Evolutionary conservation across 192 early-diverging fungal species (phyloP), one percentile per base, ranked within the genome.

Genomic region (Backusella mclennaniae): DNA sequence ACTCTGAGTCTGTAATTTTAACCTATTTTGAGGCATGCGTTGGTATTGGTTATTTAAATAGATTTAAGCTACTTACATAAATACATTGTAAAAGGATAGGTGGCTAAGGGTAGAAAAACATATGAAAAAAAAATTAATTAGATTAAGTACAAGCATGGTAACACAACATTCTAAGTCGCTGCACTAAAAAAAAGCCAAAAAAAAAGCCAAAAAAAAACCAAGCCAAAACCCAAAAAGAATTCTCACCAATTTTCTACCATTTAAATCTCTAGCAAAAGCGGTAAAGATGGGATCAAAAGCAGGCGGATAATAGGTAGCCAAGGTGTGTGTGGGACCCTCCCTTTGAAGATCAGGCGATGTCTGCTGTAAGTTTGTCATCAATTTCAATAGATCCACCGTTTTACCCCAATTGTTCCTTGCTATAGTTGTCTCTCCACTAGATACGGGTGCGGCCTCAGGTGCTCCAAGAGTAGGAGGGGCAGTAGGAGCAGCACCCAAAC

Each of bases 1-100:
- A 76, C 31, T 76, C 75, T 39, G 79, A 80, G 73, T 80, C 79
- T 3, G 79, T 76, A 35, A 80, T 75, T 35, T 75, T 71, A 39
- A 87, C 80, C 88, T 89, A 74, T 63, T 63, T 63, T 63, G 8
- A 8, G 11, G 4, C 15, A 17, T 12, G n/a, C 8, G 26, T 63
- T 63, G 12, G 21, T 29, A 63, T 33, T 63, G 23, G 4, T 21
- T 56, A 9, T 56, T 56, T 23, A 56, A 21, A 21, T 56, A 21
- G 6, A 9, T 63, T 56, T 56, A 59, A 29, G 9, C 9, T 14
- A 63, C 56, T 59, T 84, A 80, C 82, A 38, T 67, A 76, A 35
- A 84, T 74, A 33, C 66, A 75, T 59, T 80, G 75, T 35, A 84
- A 73, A 17, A 84, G 39, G 14, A 84, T 80, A 56, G 82, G 82